Evolutionary conservation across 2,329 filamentous ascomycete species (phyloP).

Genomic region (Neoscytalidium dimidiatum): DNA sequence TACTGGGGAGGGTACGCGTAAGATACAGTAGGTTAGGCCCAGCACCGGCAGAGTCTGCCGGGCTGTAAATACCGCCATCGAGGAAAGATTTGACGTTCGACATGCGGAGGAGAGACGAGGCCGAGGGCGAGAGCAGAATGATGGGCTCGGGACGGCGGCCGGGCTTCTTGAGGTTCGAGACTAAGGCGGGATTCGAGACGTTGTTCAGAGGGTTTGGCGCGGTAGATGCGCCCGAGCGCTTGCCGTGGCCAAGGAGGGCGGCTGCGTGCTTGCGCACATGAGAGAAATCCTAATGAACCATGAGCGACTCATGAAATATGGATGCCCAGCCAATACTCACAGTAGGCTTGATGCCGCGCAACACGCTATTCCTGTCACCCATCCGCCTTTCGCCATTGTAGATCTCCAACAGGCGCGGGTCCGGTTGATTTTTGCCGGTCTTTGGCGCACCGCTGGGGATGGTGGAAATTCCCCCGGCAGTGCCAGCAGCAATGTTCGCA

Average conservation of each 20-base stretch:
- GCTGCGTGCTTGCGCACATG: constrained; percentile 85
- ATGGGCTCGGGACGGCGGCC: constrained; percentile 72
- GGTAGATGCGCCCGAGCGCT: constrained; percentile 45
- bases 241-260: constrained; percentile 64
- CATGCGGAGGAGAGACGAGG: constrained; percentile 91
- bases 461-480: constrained; percentile 45
- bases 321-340: constrained; percentile 53
- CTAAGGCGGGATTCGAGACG: constrained; percentile 33
- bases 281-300: constrained; percentile 75
- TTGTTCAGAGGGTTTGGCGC: constrained; percentile 40
- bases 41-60: constrained; percentile 67
- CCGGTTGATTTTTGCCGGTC: constrained; percentile 57
- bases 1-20: constrained; percentile 69
- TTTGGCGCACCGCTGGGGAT: constrained; percentile 46
- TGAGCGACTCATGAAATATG: constrained; percentile 21
- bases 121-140: constrained; percentile 94
- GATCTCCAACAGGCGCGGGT: constrained; percentile 81
- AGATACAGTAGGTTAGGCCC: constrained; percentile 82
- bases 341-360: constrained; percentile 85
- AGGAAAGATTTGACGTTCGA: constrained; percentile 96
- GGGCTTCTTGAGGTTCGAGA: constrained; percentile 45
- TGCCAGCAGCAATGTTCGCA: constrained; percentile 54
- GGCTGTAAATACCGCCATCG: constrained; percentile 77
- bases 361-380: constrained; percentile 86
- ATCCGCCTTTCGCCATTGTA: constrained; percentile 90